These are phyloP conservation scores for Cryptococcus sp. DNA, from an alignment of 1,284 basidiomycete genomes.

Conservation along the genomic window DNA sequence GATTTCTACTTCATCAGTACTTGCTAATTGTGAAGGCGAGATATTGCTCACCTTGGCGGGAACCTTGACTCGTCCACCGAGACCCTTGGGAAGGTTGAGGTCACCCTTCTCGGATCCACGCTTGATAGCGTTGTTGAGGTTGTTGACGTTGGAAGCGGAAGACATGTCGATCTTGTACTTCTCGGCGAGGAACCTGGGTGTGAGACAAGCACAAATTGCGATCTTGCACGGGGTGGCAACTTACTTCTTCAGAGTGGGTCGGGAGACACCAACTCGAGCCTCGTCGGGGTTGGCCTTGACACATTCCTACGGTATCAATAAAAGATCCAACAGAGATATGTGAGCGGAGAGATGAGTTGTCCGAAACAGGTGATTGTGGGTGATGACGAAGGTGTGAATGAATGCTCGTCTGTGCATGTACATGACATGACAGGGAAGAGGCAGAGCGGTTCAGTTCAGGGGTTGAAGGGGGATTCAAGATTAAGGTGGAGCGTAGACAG, in stretches of 20 bases:
- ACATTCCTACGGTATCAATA: slow-evolving; percentile 57
- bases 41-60: slow-evolving; percentile 55
- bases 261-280: slow-evolving; percentile 77
- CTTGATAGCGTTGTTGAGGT: slow-evolving; percentile 75
- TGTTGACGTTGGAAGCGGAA: slow-evolving; percentile 65
- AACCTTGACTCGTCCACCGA: slow-evolving; percentile 71
- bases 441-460: not conserved
- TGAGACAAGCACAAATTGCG: slow-evolving; percentile 5
- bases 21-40: not conserved
- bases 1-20: slow-evolving; percentile 7
- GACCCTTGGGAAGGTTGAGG: slow-evolving; percentile 84
- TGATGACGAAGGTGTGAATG: slow-evolving; percentile 7
- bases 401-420: not conserved
- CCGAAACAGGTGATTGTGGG: slow-evolving; percentile 30
- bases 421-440: no score
- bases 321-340: slow-evolving; percentile 1
- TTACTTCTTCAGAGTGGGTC: slow-evolving; percentile 88
- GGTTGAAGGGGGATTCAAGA: not conserved
- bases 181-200: slow-evolving; percentile 63
- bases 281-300: slow-evolving; percentile 71
- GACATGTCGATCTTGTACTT: slow-evolving; percentile 74
- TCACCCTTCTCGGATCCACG: slow-evolving; percentile 72
- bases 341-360: slow-evolving; percentile 3
- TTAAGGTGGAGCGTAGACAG: not conserved
- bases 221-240: slow-evolving; percentile 34